Evolutionary conservation across 2,329 filamentous ascomycete species (phyloP).

Genomic region (Didymella pinodella): DNA sequence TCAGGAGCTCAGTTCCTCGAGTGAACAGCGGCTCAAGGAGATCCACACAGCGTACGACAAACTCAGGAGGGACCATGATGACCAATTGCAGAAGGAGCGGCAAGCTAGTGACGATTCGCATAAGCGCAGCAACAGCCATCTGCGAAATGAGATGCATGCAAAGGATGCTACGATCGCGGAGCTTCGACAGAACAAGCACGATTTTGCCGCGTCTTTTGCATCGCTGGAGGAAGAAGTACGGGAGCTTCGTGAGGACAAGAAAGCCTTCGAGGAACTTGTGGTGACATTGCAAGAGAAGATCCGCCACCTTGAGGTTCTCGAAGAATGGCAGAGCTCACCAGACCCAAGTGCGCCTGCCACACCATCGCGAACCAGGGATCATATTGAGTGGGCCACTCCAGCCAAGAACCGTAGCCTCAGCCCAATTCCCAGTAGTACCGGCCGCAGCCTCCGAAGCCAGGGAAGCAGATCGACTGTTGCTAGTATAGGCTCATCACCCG

Average conservation of each 20-base stretch:
- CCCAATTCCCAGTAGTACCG: constrained; percentile 19
- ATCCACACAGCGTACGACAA: constrained; percentile 35
- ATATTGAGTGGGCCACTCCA: constrained; percentile 27
- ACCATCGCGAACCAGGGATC: constrained; percentile 14
- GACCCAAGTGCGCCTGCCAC: constrained; percentile 16
- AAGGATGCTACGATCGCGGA: constrained; percentile 42
- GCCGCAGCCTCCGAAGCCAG: constrained; percentile 23
- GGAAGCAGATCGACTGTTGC: constrained; percentile 30
- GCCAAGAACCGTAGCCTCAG: constrained; percentile 18
- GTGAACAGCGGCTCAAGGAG: constrained; percentile 32
- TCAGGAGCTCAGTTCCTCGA: constrained; percentile 33
- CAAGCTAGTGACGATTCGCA: constrained; percentile 11
- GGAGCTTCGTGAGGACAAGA: constrained; percentile 42
- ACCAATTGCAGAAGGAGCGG: constrained; percentile 23
- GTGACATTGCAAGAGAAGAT: constrained; percentile 43
- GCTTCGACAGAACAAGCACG: constrained; percentile 34
- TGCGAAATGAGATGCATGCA: constrained; percentile 32
- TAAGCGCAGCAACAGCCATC: constrained; percentile 19
- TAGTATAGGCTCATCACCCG: constrained; percentile 29
- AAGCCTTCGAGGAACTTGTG: constrained; percentile 42
- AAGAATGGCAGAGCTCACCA: constrained; percentile 32
- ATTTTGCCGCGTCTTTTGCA: constrained; percentile 35
- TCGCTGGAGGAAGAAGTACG: constrained; percentile 43
- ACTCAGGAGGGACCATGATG: constrained; percentile 30
- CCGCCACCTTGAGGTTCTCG: constrained; percentile 35